phyloP scores from a whole-genome alignment of 202 grass and related monocot species.

The Sporobolus alterniflorus region DNA sequence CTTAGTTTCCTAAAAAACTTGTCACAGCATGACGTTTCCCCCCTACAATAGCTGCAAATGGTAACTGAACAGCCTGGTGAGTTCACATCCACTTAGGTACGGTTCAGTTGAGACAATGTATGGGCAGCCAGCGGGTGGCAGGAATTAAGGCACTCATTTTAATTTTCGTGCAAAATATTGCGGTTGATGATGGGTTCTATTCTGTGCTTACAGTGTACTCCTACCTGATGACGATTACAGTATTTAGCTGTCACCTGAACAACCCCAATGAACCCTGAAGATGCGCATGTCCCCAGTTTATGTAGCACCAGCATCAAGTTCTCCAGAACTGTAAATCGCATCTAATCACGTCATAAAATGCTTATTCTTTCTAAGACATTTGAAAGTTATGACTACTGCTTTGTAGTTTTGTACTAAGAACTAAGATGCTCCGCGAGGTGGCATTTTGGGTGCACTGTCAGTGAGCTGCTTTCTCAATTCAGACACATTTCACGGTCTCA shows the following conservation, averaged over 20 bases:
- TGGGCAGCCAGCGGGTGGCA: background rate
- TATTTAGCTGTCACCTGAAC: background rate
- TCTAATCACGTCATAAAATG: background rate
- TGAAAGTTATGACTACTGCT: too few species aligned
- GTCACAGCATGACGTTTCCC: too few species aligned
- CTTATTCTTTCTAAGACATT: too few species aligned
- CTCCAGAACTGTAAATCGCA: background rate
- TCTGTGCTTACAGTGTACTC: background rate
- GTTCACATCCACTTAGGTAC: background rate
- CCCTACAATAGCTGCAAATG: background rate
- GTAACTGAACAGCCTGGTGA: background rate
- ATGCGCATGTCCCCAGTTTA: background rate
- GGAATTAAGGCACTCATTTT: background rate
- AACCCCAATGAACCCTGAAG: background rate
- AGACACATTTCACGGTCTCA: background rate
- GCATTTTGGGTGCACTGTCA: background rate
- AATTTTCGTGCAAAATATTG: background rate
- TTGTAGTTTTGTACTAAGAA: too few species aligned
- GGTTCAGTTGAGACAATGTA: background rate
- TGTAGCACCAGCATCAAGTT: background rate
- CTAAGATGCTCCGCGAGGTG: too few species aligned
- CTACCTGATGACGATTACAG: too few species aligned
- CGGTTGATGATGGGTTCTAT: background rate
- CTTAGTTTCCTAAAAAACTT: background rate
- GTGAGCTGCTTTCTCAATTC: background rate